Evolutionary conservation across 176 grass and related monocot species (phyloP).

Genomic region (Pharus latifolius): DNA sequence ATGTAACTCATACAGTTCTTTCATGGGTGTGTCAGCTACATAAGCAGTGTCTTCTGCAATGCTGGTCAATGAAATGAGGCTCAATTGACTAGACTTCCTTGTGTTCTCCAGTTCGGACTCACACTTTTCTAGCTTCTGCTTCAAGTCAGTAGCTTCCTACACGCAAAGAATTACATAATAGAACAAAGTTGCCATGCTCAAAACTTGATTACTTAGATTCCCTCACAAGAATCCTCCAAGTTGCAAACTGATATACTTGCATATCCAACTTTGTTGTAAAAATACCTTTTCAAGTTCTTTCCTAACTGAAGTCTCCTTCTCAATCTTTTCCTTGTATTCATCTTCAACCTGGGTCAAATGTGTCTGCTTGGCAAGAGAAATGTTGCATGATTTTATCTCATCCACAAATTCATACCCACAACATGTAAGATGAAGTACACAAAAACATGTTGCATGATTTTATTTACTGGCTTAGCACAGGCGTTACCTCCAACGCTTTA

Average conservation of each 20-base stretch:
- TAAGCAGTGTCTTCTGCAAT: constrained; percentile 16
- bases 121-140: constrained; percentile 72
- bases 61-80: constrained; percentile 42
- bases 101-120: constrained; percentile 77
- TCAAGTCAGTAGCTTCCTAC: constrained; percentile 64
- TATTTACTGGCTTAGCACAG: neutral
- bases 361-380: constrained; percentile 48
- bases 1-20: constrained; percentile 49
- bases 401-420: neutral
- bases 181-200: neutral
- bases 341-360: constrained; percentile 88
- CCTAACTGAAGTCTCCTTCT: constrained; percentile 56
- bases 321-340: constrained; percentile 89
- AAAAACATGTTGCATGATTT: neutral
- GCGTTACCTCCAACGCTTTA: constrained; percentile 88
- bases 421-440: neutral
- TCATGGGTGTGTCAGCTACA: constrained; percentile 20
- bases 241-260: neutral
- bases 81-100: constrained; percentile 78
- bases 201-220: neutral
- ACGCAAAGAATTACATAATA: neutral
- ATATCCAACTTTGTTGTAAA: neutral
- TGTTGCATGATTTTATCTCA: neutral
- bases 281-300: constrained; percentile 69
- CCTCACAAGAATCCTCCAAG: neutral